phyloP scores from a whole-genome alignment of 805 yeast species.

The Hanseniaspora lindneri region DNA sequence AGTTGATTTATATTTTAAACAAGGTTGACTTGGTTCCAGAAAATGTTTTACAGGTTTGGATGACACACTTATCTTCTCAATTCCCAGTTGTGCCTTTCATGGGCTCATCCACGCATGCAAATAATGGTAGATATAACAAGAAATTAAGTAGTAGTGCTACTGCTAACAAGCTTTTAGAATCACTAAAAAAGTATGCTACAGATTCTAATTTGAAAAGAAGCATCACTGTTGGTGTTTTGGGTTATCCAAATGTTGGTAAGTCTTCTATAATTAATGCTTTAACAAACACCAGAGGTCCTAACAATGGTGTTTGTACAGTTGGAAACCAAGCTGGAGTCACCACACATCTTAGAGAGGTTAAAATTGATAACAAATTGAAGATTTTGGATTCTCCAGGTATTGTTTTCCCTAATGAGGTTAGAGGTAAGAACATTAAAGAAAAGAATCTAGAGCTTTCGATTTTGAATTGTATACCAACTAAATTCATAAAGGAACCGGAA shows the following conservation, averaged over 20 bases:
- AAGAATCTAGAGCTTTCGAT: constrained; percentile 83
- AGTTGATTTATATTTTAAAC: constrained; percentile 75
- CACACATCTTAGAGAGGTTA: constrained; percentile 79
- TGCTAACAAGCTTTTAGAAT: constrained; percentile 59
- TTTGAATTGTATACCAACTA: constrained; percentile 80
- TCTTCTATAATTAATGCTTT: constrained; percentile 87
- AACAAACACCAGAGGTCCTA: constrained; percentile 59
- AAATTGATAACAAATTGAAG: constrained; percentile 78
- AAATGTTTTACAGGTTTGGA: constrained; percentile 71
- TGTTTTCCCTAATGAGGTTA: constrained; percentile 69
- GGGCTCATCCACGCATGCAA: constrained; percentile 65
- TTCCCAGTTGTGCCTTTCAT: constrained; percentile 89
- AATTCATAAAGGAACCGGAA: constrained; percentile 70
- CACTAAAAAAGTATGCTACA: constrained; percentile 74
- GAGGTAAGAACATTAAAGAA: constrained; percentile 42
- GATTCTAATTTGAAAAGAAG: constrained; percentile 79
- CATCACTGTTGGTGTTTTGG: constrained; percentile 87
- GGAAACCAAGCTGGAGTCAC: constrained; percentile 98
- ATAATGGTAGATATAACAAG: constrained; percentile 57
- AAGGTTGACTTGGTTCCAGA: constrained; percentile 90
- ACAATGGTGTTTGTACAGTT: constrained; percentile 75
- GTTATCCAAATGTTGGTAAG: constrained; percentile 95
- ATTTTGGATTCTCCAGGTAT: constrained; percentile 94
- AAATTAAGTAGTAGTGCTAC: constrained; percentile 60
- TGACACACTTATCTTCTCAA: constrained; percentile 58